Percentiles rank a stretch among this genome's conserved stretches.
Evolutionary conservation across 768 basidiomycete species (phyloP).

Genomic region (Melanogaster broomeanus): DNA sequence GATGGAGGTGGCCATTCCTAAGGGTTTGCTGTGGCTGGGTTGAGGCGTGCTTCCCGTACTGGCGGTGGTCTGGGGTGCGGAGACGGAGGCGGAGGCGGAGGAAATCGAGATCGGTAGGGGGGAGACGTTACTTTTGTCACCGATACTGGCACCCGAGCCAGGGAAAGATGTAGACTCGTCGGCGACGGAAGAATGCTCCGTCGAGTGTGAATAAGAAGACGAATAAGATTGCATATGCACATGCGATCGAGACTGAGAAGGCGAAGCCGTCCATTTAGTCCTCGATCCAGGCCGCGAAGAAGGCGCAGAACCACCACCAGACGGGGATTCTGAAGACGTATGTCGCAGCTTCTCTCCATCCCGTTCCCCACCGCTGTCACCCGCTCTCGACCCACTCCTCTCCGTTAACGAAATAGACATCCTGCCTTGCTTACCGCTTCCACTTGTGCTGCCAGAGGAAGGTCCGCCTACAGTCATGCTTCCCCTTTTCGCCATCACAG

Average conservation of each 20-base stretch:
- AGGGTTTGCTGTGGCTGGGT: slow-evolving; percentile 19
- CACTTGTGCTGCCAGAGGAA: background rate
- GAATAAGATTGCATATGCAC: slow-evolving; percentile 15
- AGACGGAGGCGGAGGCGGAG: background rate
- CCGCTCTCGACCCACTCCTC: background rate
- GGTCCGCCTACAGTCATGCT: slow-evolving; percentile 17
- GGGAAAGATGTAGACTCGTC: slow-evolving; percentile 6
- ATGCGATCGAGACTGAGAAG: slow-evolving; percentile 11
- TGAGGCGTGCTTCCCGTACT: background rate
- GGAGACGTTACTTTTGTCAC: too few species aligned
- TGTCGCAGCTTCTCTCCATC: slow-evolving; percentile 5
- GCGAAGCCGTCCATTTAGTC: slow-evolving; percentile 17
- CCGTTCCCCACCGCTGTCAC: background rate
- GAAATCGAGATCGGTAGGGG: background rate
- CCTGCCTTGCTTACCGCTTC: slow-evolving; percentile 12
- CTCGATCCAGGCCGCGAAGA: slow-evolving; percentile 19
- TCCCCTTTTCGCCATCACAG: slow-evolving; percentile 70
- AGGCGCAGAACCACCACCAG: background rate
- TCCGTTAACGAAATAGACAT: slow-evolving; percentile 21
- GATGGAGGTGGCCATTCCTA: slow-evolving; percentile 21
- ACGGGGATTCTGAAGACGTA: slow-evolving; percentile 16
- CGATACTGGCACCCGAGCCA: slow-evolving; percentile 6
- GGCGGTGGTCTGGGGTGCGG: background rate
- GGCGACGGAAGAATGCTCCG: background rate
- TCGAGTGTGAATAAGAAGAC: slow-evolving; percentile 13